Evolutionary conservation across 768 basidiomycete genomes (phyloP).

Genomic region (Trametes coccinea): DNA sequence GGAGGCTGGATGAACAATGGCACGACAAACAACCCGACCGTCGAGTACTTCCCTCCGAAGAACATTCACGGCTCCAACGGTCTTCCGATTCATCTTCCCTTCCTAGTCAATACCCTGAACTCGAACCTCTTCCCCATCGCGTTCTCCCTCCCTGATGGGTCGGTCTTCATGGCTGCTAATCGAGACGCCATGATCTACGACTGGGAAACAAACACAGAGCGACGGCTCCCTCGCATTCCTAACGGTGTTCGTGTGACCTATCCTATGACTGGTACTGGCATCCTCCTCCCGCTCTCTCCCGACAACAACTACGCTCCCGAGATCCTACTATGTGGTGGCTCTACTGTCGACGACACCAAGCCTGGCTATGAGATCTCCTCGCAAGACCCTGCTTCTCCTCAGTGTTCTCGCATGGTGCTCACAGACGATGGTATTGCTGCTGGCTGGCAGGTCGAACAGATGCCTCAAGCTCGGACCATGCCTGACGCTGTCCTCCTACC

Average conservation of each 20-base stretch:
- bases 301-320: slow-evolving; percentile 65
- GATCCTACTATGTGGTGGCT: slow-evolving; percentile 78
- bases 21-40: slow-evolving; percentile 77
- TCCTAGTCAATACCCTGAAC: slow-evolving; percentile 70
- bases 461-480: slow-evolving; percentile 77
- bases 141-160: slow-evolving; percentile 69
- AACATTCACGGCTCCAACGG: slow-evolving; percentile 66
- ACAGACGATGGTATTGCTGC: slow-evolving; percentile 60
- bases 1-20: slow-evolving; percentile 87
- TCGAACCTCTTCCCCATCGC: slow-evolving; percentile 84
- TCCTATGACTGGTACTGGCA: slow-evolving; percentile 74
- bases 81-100: slow-evolving; percentile 60
- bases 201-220: slow-evolving; percentile 65
- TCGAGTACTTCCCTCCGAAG: slow-evolving; percentile 85
- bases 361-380: slow-evolving; percentile 67
- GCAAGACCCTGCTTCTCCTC: slow-evolving; percentile 68
- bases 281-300: slow-evolving; percentile 71
- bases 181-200: slow-evolving; percentile 79
- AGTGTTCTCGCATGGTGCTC: slow-evolving; percentile 71
- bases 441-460: slow-evolving; percentile 76
- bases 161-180: slow-evolving; percentile 76
- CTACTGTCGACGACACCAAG: slow-evolving; percentile 58
- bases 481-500: slow-evolving; percentile 81
- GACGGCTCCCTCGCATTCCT: slow-evolving; percentile 63
- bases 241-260: slow-evolving; percentile 82